Evolutionary conservation across 495 filamentous ascomycete species (phyloP).

Genomic region (Hypomontagnella monticulosa): DNA sequence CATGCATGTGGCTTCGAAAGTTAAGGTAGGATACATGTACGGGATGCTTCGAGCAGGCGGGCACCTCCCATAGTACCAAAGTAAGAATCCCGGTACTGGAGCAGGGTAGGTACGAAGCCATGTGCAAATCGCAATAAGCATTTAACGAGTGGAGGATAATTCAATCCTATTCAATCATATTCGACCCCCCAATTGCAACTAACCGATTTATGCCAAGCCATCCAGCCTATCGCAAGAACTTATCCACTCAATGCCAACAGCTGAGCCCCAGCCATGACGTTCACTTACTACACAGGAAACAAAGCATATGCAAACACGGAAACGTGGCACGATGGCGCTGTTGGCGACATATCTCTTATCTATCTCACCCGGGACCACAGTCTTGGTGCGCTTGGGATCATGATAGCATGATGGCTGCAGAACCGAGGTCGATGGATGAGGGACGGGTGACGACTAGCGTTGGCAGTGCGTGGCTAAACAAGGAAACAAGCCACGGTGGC

Average conservation of each 20-base stretch:
- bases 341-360: slow-evolving; percentile 19
- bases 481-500: slow-evolving; percentile 43
- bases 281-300: neutral
- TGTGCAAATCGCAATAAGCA: neutral
- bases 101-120: neutral
- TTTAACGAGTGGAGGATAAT: no score
- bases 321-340: slow-evolving; percentile 1
- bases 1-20: no score
- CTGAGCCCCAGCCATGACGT: neutral
- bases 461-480: slow-evolving; percentile 43
- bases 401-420: slow-evolving; percentile 15
- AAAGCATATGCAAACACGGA: neutral
- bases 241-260: neutral
- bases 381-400: slow-evolving; percentile 1
- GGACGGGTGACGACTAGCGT: slow-evolving; percentile 14
- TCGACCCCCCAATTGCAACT: neutral
- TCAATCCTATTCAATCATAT: no score
- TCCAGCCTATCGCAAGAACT: neutral
- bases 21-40: no score
- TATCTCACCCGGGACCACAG: slow-evolving; percentile 4
- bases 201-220: neutral
- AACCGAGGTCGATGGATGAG: slow-evolving; percentile 27
- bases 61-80: no score
- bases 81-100: no score
- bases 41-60: no score